A percentile compares a stretch with the other conserved stretches of the same genome.
These are phyloP conservation scores for Fusarium zealandicum DNA, from an alignment of 2,329 filamentous ascomycete species.

Conservation along the genomic window DNA sequence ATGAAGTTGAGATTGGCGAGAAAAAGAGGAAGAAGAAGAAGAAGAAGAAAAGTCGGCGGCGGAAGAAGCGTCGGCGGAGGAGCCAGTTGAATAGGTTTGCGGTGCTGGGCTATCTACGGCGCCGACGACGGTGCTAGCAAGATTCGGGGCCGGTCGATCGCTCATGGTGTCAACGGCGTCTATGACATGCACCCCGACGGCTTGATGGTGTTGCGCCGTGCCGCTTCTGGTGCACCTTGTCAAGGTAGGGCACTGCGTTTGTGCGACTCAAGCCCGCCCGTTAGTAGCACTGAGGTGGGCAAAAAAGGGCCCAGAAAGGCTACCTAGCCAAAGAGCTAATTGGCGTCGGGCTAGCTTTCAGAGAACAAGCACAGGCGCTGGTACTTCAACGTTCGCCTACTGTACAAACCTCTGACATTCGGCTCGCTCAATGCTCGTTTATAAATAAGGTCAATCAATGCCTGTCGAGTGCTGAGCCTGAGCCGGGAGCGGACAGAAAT, in stretches of 20 bases:
- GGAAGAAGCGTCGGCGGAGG: conserved; percentile 37
- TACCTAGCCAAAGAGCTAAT: conserved; percentile 15
- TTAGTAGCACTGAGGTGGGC: too few relatives aligned
- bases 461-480: neutral
- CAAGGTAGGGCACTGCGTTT: conserved; percentile 11
- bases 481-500: conserved; percentile 6
- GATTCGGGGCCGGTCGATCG: conserved; percentile 35
- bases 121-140: conserved; percentile 32
- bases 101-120: conserved; percentile 35
- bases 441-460: conserved; percentile 10
- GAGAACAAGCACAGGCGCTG: neutral
- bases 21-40: conserved; percentile 29
- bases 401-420: conserved; percentile 21
- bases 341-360: conserved; percentile 1
- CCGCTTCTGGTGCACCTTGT: conserved; percentile 9
- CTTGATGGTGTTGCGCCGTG: conserved; percentile 15
- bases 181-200: conserved; percentile 23
- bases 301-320: neutral
- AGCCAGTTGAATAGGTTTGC: conserved; percentile 32
- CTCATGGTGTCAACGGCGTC: conserved; percentile 33
- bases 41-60: conserved; percentile 39
- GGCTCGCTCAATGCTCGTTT: conserved; percentile 12
- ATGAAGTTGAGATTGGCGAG: conserved; percentile 28
- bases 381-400: conserved; percentile 13
- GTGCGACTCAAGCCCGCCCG: conserved; percentile 3